Percentiles rank a stretch among this genome's conserved stretches.
phyloP scores from a whole-genome alignment of 2,329 filamentous ascomycete genomes.

The Diaporthe sp. region DNA sequence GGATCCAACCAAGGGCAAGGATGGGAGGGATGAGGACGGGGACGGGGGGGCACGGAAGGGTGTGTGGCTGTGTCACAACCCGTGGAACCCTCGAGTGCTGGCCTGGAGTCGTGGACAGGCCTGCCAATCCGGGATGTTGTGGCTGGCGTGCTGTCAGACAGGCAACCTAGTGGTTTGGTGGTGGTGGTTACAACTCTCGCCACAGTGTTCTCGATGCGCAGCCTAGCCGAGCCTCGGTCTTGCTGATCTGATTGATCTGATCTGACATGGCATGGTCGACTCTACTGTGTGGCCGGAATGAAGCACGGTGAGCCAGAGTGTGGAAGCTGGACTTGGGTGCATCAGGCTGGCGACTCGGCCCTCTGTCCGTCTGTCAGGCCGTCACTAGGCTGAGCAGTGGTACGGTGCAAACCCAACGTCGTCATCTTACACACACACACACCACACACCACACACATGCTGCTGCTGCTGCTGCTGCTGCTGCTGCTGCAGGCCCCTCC shows the following conservation, averaged over 20 bases:
- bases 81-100: not conserved
- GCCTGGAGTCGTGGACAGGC: not conserved
- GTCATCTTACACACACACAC: conserved; percentile 31
- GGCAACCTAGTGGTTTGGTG: not conserved
- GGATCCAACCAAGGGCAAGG: not conserved
- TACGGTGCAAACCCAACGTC: conserved; percentile 19
- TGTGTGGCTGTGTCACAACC: conserved; percentile 3
- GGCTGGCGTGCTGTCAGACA: conserved; percentile 25
- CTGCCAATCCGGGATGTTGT: conserved; percentile 22
- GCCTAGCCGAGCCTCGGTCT: conserved; percentile 16
- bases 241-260: conserved; percentile 22
- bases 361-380: not conserved
- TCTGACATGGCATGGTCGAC: not conserved
- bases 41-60: not conserved
- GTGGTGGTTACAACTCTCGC: not conserved
- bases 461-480: not conserved
- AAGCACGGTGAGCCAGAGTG: not conserved
- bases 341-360: no score
- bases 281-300: not conserved
- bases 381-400: conserved; percentile 10
- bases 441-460: not conserved
- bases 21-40: conserved; percentile 16
- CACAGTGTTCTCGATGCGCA: not conserved
- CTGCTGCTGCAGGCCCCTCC: not conserved
- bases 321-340: not conserved